Evolutionary conservation across 2,329 filamentous ascomycete species (phyloP), one percentile per base, ranked within the genome.

Genomic region (Moelleriella libera): DNA sequence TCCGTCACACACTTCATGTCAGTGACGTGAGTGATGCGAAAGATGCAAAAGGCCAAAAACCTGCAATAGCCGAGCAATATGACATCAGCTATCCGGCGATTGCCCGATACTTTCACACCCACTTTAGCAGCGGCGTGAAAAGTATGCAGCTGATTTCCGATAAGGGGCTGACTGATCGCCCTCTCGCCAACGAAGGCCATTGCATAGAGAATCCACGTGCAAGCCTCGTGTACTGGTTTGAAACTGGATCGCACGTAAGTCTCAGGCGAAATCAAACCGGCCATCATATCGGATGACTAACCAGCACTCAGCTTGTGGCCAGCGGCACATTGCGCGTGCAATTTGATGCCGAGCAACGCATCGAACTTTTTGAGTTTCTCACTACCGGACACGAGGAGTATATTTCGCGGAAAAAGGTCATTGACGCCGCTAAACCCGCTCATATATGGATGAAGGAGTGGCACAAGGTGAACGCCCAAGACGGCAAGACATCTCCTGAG

Each of bases 171-270:
- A 65, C 65, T 0, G 78, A 83, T 52, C 71, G 70, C 45, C 66
- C 71, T 8, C 62, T 85, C 37, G 70, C 75, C 1, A 77, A 75
- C 48, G 80, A 82, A 44, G 79, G 78, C 43, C 80, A 85, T 57
- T 82, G 82, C 55, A 82, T 96, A 28, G 83, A 87, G 55, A 88
- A 86, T 58, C 68, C 70, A 29, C 85, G 80, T 57, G 81, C 88
- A 30, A 92, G 80, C 57, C 78, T 97, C 49, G 83, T 92, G 5
- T 94, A 95, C 61, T 94, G 86, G 78, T 96, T 90, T 58, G 79
- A 85, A 46, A 87, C 84, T 52, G 84, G 83, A 46, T 85, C 83
- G 50, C 88, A 92, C 60, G 85, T 90, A 72, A 65, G 78, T 71
- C n/a, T n/a, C n/a, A n/a, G n/a, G n/a, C n/a, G n/a, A n/a, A n/a